Evolutionary conservation across 2,329 filamentous ascomycete genomes (phyloP).

Genomic region (Venturia carpophila): DNA sequence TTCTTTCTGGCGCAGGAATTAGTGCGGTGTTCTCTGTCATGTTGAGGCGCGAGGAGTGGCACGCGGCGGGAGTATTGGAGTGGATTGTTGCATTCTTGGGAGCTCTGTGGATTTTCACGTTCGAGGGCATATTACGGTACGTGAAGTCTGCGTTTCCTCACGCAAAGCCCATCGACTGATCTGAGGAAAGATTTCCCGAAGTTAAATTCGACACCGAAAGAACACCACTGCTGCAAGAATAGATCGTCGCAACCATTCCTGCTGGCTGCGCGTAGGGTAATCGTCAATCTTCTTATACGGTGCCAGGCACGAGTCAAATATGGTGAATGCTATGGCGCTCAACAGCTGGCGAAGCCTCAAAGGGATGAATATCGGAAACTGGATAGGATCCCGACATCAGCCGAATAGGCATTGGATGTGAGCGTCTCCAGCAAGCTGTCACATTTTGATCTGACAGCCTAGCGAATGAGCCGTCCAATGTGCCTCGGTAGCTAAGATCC

Average conservation of each 20-base stretch:
- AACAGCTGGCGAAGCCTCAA: not conserved
- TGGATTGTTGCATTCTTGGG: not conserved
- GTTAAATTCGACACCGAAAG: not conserved
- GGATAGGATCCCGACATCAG: not conserved
- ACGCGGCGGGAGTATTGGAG: not conserved
- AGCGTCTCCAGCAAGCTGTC: not conserved
- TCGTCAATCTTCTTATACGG: not conserved
- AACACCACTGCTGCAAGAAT: not conserved
- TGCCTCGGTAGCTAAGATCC: no score
- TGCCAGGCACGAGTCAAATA: not conserved
- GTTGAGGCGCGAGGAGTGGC: constrained; percentile 16
- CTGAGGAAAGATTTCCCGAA: not conserved
- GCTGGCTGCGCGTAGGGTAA: not conserved
- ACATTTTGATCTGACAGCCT: no score
- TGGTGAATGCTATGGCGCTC: not conserved
- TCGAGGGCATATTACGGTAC: not conserved
- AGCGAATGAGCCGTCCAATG: no score
- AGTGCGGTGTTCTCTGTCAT: not conserved
- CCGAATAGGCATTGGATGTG: not conserved
- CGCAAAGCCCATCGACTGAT: not conserved
- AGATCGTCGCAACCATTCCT: no score
- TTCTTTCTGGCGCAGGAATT: not conserved
- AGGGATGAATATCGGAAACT: not conserved
- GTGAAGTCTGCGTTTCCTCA: not conserved
- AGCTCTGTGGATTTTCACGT: not conserved